These are phyloP conservation scores for Cladosporium halotolerans DNA, from an alignment of 2,329 filamentous ascomycete species.

Conservation along the genomic window DNA sequence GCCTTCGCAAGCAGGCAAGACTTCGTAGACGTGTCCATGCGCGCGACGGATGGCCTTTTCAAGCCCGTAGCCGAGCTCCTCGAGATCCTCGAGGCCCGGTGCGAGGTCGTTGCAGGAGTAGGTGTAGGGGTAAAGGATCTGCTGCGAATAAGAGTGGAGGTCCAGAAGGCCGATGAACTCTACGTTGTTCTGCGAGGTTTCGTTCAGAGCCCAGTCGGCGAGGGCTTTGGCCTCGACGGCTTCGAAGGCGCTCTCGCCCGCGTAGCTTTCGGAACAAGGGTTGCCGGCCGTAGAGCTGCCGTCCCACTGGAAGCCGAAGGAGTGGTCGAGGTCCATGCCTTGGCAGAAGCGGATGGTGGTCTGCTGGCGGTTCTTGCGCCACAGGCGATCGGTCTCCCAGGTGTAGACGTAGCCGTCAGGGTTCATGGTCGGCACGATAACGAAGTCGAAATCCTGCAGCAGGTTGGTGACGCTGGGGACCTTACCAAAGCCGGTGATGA, in stretches of 20 bases:
- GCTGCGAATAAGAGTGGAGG: slow-evolving; percentile 90
- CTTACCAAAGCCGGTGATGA: slow-evolving; percentile 78
- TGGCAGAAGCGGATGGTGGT: slow-evolving; percentile 77
- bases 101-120: slow-evolving; percentile 74
- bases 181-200: slow-evolving; percentile 63
- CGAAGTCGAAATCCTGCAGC: slow-evolving; percentile 75
- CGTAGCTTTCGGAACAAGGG: slow-evolving; percentile 86
- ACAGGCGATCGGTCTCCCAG: slow-evolving; percentile 85
- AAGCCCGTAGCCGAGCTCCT: slow-evolving; percentile 82
- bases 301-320: slow-evolving; percentile 82
- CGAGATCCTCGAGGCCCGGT: slow-evolving; percentile 82
- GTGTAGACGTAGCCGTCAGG: slow-evolving; percentile 93
- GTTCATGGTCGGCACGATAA: slow-evolving; percentile 84
- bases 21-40: slow-evolving; percentile 53
- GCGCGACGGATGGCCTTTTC: slow-evolving; percentile 83
- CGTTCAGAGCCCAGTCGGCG: slow-evolving; percentile 74
- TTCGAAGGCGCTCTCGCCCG: slow-evolving; percentile 76
- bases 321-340: slow-evolving; percentile 82
- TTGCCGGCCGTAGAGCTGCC: slow-evolving; percentile 57
- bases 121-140: slow-evolving; percentile 86
- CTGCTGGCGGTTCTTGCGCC: slow-evolving; percentile 87
- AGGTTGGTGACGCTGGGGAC: slow-evolving; percentile 63
- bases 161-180: slow-evolving; percentile 82
- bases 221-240: slow-evolving; percentile 70
- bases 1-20: slow-evolving; percentile 81